Evolutionary conservation across 2,329 filamentous ascomycete genomes (phyloP), one percentile per base, ranked within the genome.

Genomic region (Fusarium beomiforme): DNA sequence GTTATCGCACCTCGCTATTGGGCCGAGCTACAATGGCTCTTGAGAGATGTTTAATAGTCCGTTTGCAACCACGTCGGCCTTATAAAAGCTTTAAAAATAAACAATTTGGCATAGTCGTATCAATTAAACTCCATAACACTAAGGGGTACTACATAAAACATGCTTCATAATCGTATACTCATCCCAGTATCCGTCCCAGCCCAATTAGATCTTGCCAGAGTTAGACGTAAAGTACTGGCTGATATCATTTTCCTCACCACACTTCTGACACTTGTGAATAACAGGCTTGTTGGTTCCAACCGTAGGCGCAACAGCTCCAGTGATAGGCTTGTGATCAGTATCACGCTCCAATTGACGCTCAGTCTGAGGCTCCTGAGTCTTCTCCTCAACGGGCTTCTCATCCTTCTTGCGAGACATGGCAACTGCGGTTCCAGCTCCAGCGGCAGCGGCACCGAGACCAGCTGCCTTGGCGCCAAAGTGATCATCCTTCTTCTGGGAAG

Each of bases 261-360:
- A 69, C 26, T 69, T 69, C 47, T 69, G 41, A 24, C 66, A 69
- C 33, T 60, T 60, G 16, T 69, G 66, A 8, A 63, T 67, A 4
- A 69, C 37, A 21, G 59, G 39, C 47, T 59, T 53, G 41, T 58
- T 67, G 9, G 16, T 65, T 29, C 43, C 36, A 1, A 41, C 14
- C 13, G 33, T 24, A 6, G 64, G 44, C 11, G 43, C 51, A 6
- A 63, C 39, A 12, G 39, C 53, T 1, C 36, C 42, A 19, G 44
- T 33, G 3, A 41, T 49, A 3, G 58, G 41, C 8, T n/a, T 64
- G 5, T 59, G 23, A 3, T 51, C 44, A 36, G 10, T 33, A 8
- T 34, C 26, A 2, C 42, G 34, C 1, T 63, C 58, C 33, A 23
- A 1, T 6, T 43, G 33, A 14, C 26, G 58, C 23, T 64, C 51